Base-by-base conservation (phyloP, 2,329 filamentous ascomycete genomes). In the Herpotrichia juniperi region DNA sequence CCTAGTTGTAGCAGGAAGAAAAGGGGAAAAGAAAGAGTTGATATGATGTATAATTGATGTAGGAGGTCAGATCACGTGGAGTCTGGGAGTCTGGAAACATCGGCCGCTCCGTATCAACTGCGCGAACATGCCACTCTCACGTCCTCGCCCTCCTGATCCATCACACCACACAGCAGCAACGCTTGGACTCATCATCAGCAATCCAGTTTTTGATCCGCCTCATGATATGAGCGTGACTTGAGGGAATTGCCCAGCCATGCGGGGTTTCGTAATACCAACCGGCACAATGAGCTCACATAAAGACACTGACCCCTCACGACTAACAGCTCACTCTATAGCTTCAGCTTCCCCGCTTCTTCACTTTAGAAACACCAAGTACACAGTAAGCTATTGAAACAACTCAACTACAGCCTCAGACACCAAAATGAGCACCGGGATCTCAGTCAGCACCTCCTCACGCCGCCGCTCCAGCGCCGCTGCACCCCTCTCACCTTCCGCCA, bases 271-370 rank as follows among this genome's bases (percentile, higher is more conserved):
- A 43, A 49, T n/a, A 32, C 30, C 30, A n/a, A 37, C 11, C 55
- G 55, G 55, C 59, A 58, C 54, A 64, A 69, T 70, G 68, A 68
- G 61, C 60, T 69, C 67, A 71, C 63, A 66, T 60, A 71, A 71
- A 71, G 66, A 59, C 58, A 57, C 14, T 59, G 52, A 69, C 67
- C 68, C 67, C 69, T 69, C 68, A 70, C 61, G 7, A 37, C 6
- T 17, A 37, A 5, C 7, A 37, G 14, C 34, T 37, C n/a, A 37
- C 34, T 58, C 59, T 31, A 46, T 48, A 61, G 57, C 58, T 61
- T 45, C 43, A 42, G 21, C 22, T 43, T 47, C 44, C 34, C 19
- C 44, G 35, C 17, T 26, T 19, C 46, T 19, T 30, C 14, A 19
- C 26, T 46, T 21, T 37, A n/a, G 30, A 35, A 35, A 24, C n/a